Base-by-base conservation (phyloP, 768 basidiomycete genomes). In the Lactarius pseudohatsudake region DNA sequence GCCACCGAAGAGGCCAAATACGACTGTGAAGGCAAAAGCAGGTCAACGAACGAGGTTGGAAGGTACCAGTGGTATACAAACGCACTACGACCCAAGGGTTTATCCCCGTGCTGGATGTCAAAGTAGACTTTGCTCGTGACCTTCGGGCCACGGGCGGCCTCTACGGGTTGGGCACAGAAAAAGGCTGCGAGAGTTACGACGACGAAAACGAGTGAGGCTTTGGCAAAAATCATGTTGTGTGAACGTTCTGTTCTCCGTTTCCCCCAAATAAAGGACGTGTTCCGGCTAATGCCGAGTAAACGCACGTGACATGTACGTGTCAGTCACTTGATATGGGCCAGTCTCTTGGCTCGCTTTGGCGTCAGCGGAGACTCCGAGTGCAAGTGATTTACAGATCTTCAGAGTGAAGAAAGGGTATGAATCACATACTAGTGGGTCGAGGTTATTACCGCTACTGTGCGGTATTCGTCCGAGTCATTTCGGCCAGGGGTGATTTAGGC, bases 51-150 rank as follows among this genome's bases (percentile, higher is more conserved):
- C 3, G 10, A 10, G 16, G 7, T 40, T 45, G 26, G 41, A 7
- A 41, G 18, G 59, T 53, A 47, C 22, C 2, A 67, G 50, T 64
- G 32, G 16, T 43, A 68, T 22, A 20, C 54, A 15, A 55, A 79
- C 81, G 70, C 76, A 93, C 94, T 81, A 68, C 96, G 85, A 62
- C 96, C 96, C 54, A 98, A 60, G 59, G 87, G 82, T 77, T 90
- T 81, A 77, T 90, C 94, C 34, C 96, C 96, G 78, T 97, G 96
- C 72, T 90, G 88, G 65, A 98, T 88, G 77, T 97, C 95, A 75
- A 98, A 97, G 82, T 87, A 97, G 71, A 97, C 89, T 79, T 90
- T 94, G 84, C 91, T 81, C 56, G 96, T 97, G 72, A 98, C 88
- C 79, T 83, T 88, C 16, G 96, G 96, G 18, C 90, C 89, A 73